Conservation (phyloP, 805 yeast species). For the Saturnispora bothae region DNA sequence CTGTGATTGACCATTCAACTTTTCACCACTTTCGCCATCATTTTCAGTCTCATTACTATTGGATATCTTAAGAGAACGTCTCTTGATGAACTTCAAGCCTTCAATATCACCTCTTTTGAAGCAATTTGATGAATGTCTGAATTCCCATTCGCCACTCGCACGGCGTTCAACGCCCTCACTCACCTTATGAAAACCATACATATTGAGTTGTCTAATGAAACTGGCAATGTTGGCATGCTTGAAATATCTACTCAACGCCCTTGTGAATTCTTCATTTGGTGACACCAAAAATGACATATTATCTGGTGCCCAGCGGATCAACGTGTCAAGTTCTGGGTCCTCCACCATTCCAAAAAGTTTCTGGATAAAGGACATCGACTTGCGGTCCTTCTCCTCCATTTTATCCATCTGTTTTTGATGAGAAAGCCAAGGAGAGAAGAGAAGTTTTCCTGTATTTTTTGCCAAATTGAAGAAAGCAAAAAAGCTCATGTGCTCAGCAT, state of each 20-base stretch:
- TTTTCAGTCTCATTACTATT: background rate
- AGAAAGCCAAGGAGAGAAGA: background rate
- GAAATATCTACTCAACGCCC: slow-evolving; percentile 56
- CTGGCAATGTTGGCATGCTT: slow-evolving; percentile 75
- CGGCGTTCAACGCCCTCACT: slow-evolving; percentile 21
- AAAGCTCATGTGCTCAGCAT: slow-evolving; percentile 6
- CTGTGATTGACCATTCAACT: too few relatives aligned
- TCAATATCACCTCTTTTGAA: slow-evolving; percentile 78
- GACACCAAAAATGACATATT: slow-evolving; percentile 62
- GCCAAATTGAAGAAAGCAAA: background rate
- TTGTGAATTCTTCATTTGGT: slow-evolving; percentile 81
- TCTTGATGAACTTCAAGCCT: slow-evolving; percentile 60
- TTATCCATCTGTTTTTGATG: too few relatives aligned
- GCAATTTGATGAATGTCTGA: slow-evolving; percentile 68
- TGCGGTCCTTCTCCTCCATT: slow-evolving; percentile 8
- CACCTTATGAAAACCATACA: slow-evolving; percentile 78
- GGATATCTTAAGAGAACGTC: slow-evolving; percentile 46
- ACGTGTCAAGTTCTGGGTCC: slow-evolving; percentile 56
- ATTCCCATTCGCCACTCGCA: slow-evolving; percentile 55
- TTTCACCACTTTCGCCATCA: background rate
- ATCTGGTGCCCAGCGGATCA: slow-evolving; percentile 76
- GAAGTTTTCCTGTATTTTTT: background rate
- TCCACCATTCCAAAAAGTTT: slow-evolving; percentile 87
- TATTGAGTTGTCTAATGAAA: slow-evolving; percentile 68
- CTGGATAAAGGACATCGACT: slow-evolving; percentile 49